Evolutionary conservation across 1,284 basidiomycete genomes (phyloP).

Genomic region (Sporisorium graminicola): DNA sequence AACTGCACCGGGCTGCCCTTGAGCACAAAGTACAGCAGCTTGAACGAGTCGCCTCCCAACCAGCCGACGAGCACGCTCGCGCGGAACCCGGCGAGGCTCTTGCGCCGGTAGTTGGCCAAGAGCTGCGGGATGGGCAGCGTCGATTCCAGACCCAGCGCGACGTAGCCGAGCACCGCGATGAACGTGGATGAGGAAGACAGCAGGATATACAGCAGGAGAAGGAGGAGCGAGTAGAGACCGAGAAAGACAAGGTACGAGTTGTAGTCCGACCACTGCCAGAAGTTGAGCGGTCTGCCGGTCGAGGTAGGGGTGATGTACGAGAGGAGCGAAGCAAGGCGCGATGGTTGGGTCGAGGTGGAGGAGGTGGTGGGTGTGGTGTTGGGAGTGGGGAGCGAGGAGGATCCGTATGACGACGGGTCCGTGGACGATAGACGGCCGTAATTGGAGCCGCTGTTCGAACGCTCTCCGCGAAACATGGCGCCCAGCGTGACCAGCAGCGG

Average conservation of each 20-base stretch:
- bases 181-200: slow-evolving; percentile 78
- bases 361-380: neutral
- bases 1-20: slow-evolving; percentile 52
- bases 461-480: slow-evolving; percentile 15
- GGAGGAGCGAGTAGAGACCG: slow-evolving; percentile 75
- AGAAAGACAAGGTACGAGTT: slow-evolving; percentile 82
- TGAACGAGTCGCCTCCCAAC: slow-evolving; percentile 70
- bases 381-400: neutral
- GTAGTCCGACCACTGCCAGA: slow-evolving; percentile 87
- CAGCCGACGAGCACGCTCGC: slow-evolving; percentile 78
- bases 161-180: slow-evolving; percentile 79
- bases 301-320: neutral
- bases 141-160: slow-evolving; percentile 76
- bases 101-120: slow-evolving; percentile 76
- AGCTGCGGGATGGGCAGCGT: slow-evolving; percentile 56
- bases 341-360: no score
- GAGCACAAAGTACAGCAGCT: slow-evolving; percentile 59
- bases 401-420: slow-evolving; percentile 13
- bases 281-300: slow-evolving; percentile 76
- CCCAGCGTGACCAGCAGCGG: slow-evolving; percentile 46
- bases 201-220: slow-evolving; percentile 73
- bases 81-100: slow-evolving; percentile 84
- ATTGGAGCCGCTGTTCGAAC: neutral
- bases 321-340: neutral
- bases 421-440: slow-evolving; percentile 24